Evolutionary conservation across 169 alveolate species (phyloP), one percentile per base, ranked within the genome.

Genomic region (Cryptosporidium sp.): DNA sequence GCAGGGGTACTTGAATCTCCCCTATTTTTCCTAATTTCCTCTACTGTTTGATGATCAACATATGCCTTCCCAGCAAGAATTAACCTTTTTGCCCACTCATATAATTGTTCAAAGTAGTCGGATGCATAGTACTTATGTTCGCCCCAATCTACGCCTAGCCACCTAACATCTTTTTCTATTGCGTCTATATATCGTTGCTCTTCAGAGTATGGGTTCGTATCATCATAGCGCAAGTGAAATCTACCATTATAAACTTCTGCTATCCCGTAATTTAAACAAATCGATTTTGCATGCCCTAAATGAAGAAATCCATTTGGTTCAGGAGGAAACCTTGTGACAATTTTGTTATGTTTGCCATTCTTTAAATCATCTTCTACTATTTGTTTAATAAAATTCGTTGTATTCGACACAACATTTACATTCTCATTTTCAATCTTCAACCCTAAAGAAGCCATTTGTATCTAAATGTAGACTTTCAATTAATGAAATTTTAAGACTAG

Each of bases 251-350:
- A 96, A 71, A 94, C 96, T 84, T 92, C 86, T 1, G 99, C 98
- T 29, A 97, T 91, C 29, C 97, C 99, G 75, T 98, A 99, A 92
- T 97, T 97, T 86, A 98, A 96, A 85, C 99, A 95, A 91, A 99
- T 98, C 45, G 99, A 97, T 92, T 99, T 99, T 16, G 99, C 99
- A 94, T 99, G 99, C 1, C 99, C 99, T 50, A 99, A 94, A 89
- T 99, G 99, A 43, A 99, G 95, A 84, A 96, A 99, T n/a, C 99
- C 99, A 93, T 99, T 99, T 37, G 99, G 99, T 93, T 99, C 99
- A n/a, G 99, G 99, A 9, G 99, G 99, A 93, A 98, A 98, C 85
- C 99, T 93, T 2, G 99, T 98, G 23, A 97, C 92, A 2, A 97
- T 93, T 70, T 61, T 52, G 37, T 89, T 86, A 33, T 92, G 94